Base-by-base conservation (phyloP, 192 early-diverging fungal species). In the Jimgerdemannia lactiflua region DNA sequence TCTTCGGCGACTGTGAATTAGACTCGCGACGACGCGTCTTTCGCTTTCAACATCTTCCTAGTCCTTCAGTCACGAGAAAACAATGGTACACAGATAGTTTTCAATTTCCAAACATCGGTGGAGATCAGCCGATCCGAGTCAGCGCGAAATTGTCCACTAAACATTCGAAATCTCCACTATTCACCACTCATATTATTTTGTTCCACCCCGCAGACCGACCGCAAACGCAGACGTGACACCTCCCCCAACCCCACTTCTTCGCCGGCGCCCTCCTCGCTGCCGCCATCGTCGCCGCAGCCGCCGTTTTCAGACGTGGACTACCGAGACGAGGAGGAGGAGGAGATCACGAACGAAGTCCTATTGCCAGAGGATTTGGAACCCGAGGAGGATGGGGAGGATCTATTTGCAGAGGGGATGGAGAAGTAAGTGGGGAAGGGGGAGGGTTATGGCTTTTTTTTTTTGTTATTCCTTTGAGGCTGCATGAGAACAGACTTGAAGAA, bases 381-480 rank as follows among this genome's bases (percentile, higher is more conserved):
- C 41, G 92, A 94, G 17, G 92, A 88, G 40, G 91, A 94, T 69
- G 98, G 96, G 14, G 95, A 96, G 78, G 95, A 99, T 84, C 85
- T 99, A 76, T 96, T 95, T 86, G 94, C 92, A 11, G 90, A 91
- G 20, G 88, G 89, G 67, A 89, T 97, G 86, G 94, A 95, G 73
- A 87, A 86, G 93, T 95, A 87, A 75, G 81, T 69, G 39, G n/a
- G n/a, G n/a, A n/a, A n/a, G n/a, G 44, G 64, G 3, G 42, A 14
- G 69, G 29, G 49, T 54, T 54, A 19, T 41, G 4, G 3, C 63
- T 20, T 19, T 54, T 54, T 11, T 54, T 54, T 11, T 54, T 40
- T 4, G n/a, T 41, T 72, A 41, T 71, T 41, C 4, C n/a, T n/a
- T n/a, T n/a, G n/a, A n/a, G n/a, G n/a, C n/a, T n/a, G n/a, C n/a